Evolutionary conservation across 495 filamentous ascomycete species (phyloP).

Genomic region (Penicillium coffeae): DNA sequence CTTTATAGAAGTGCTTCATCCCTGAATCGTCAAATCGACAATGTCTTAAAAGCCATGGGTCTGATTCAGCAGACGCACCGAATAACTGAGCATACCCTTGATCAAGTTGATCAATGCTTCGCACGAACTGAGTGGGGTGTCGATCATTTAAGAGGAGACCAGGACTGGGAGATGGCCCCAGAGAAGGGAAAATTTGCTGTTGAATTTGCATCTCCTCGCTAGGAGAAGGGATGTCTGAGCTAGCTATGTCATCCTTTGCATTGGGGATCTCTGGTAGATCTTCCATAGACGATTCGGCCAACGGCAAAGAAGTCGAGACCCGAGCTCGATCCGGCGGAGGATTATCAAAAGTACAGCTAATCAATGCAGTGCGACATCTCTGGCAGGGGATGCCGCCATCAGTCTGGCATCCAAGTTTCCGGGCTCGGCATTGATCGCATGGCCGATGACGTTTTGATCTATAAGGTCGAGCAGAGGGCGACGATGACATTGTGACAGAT

Average conservation of each 20-base stretch:
- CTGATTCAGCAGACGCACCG: slow-evolving; percentile 35
- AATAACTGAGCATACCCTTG: slow-evolving; percentile 31
- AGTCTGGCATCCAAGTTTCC: slow-evolving; percentile 36
- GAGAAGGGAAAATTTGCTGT: too few relatives aligned
- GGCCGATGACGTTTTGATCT: slow-evolving; percentile 37
- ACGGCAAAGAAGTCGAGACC: slow-evolving; percentile 6
- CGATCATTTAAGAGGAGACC: slow-evolving; percentile 14
- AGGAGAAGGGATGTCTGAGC: too few relatives aligned
- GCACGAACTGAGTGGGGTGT: slow-evolving; percentile 26
- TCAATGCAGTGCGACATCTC: slow-evolving; percentile 25
- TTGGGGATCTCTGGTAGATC: slow-evolving; percentile 1
- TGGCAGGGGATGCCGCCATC: slow-evolving; percentile 24
- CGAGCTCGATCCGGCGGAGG: slow-evolving; percentile 26
- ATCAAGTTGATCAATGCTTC: slow-evolving; percentile 33
- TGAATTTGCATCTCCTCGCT: too few relatives aligned
- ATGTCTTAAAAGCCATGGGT: slow-evolving; percentile 36
- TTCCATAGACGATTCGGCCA: slow-evolving; percentile 6
- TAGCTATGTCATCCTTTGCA: too few relatives aligned
- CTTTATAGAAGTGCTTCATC: slow-evolving; percentile 30
- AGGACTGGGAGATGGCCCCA: slow-evolving; percentile 17
- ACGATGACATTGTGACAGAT: slow-evolving; percentile 14
- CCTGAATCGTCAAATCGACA: slow-evolving; percentile 36
- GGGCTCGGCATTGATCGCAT: slow-evolving; percentile 35
- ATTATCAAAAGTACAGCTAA: slow-evolving; percentile 29
- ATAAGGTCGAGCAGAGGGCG: slow-evolving; percentile 30